Evolutionary conservation across 2,329 filamentous ascomycete species (phyloP).

Genomic region (Phoma sp.): DNA sequence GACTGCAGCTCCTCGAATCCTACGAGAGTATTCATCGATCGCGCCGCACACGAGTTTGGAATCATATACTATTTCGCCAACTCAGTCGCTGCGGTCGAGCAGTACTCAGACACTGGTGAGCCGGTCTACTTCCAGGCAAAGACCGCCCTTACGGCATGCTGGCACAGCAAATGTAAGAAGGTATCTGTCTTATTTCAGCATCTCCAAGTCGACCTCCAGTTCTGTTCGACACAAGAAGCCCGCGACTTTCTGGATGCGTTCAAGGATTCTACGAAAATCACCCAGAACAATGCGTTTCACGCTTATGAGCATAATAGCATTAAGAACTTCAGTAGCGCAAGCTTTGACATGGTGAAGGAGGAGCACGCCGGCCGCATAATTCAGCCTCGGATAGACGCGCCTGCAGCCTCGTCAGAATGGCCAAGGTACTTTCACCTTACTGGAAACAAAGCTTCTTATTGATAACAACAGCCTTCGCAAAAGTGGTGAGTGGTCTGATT

Average conservation of each 20-base stretch:
- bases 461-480: slow-evolving; percentile 20
- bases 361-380: not conserved
- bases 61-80: slow-evolving; percentile 10
- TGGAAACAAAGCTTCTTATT: not conserved
- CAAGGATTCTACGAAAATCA: slow-evolving; percentile 6
- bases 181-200: slow-evolving; percentile 22
- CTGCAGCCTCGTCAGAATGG: slow-evolving; percentile 14
- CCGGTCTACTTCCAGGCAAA: slow-evolving; percentile 24
- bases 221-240: slow-evolving; percentile 11
- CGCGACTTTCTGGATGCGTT: slow-evolving; percentile 17
- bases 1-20: slow-evolving; percentile 9
- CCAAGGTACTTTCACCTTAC: slow-evolving; percentile 11
- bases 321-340: slow-evolving; percentile 3
- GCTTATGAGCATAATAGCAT: slow-evolving; percentile 16
- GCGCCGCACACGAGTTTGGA: slow-evolving; percentile 25
- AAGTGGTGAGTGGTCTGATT: slow-evolving; percentile 28
- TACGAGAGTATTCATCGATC: slow-evolving; percentile 19
- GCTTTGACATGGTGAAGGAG: slow-evolving; percentile 24
- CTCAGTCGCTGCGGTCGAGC: not conserved
- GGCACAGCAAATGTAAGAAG: slow-evolving; percentile 21
- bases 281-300: slow-evolving; percentile 21
- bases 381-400: slow-evolving; percentile 10
- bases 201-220: slow-evolving; percentile 25
- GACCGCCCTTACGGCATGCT: slow-evolving; percentile 19
- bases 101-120: slow-evolving; percentile 19